Evolutionary conservation across 495 filamentous ascomycete genomes (phyloP), one percentile per base, ranked within the genome.

Genomic region (Penicillium angulare): DNA sequence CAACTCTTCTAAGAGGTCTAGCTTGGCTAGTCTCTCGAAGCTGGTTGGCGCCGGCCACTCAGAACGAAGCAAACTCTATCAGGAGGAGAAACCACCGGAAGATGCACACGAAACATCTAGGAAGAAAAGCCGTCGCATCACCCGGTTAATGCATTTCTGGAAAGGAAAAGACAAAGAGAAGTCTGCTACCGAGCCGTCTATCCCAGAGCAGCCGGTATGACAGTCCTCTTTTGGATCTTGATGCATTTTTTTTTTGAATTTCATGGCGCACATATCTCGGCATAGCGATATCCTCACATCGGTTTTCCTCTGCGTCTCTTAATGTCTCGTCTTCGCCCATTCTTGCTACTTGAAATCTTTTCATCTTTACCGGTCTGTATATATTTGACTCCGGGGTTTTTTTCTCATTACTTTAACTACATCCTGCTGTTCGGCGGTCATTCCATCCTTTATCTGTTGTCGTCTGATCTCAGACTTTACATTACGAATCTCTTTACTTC

Each of bases 111-210:
- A 87, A 45, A 85, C 81, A 67, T 77, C 77, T 46, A 90, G 85
- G 65, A 80, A 79, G 57, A 92, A 86, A 67, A 78, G 83, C 18
- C 88, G 83, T 56, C 80, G 89, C 29, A 72, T 95, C 31, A 90
- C 88, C 63, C 83, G 87, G 29, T 72, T 93, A 61, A 85, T 93
- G 81, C 85, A 88, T 48, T 95, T 93, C 60, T 93, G 87, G 87
- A 89, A 86, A 64, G 67, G 78, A 13, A 80, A 74, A 53, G 78
- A 79, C 38, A 79, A 77, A 49, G 69, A 75, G 24, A 69, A 61
- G 55, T 29, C 57, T 32, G 47, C 51, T 20, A 56, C 52, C 16
- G 50, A 59, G 39, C 29, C 53, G 31, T 21, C 57, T 43, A 44
- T 44, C 32, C 49, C 63, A 7, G 63, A 74, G 49, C 55, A 52